Conservation (phyloP, 2,329 filamentous ascomycete species). For the Amylocarpus encephaloides region DNA sequence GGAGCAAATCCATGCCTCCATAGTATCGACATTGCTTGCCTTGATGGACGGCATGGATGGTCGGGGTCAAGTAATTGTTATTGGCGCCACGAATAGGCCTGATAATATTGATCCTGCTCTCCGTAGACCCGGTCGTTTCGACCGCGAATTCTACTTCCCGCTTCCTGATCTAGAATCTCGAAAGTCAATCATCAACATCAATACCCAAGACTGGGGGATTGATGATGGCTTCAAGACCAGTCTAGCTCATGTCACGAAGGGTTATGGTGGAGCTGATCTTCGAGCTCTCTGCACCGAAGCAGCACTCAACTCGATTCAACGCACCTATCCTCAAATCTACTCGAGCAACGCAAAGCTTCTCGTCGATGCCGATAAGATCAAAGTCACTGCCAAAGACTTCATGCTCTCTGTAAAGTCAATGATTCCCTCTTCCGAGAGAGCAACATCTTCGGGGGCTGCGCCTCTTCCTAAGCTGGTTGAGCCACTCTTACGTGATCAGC, state of each 20-base stretch:
- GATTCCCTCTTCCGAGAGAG: constrained; percentile 88
- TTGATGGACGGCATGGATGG: constrained; percentile 98
- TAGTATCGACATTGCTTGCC: constrained; percentile 88
- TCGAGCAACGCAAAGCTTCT: constrained; percentile 81
- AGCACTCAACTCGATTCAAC: constrained; percentile 88
- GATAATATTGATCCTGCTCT: constrained; percentile 97
- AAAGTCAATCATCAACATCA: constrained; percentile 85
- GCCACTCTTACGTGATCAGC: constrained; percentile 69
- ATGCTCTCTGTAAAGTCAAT: constrained; percentile 97
- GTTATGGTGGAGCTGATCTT: constrained; percentile 92
- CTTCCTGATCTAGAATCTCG: constrained; percentile 76
- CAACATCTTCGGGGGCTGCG: constrained; percentile 75
- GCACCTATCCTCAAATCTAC: constrained; percentile 96
- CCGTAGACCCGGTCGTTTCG: constrained; percentile 87
- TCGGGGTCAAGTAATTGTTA: constrained; percentile 96
- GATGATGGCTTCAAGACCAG: constrained; percentile 72
- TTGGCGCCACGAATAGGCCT: constrained; percentile 95
- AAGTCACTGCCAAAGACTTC: constrained; percentile 87
- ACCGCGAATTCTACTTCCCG: constrained; percentile 97
- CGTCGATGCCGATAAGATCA: constrained; percentile 79
- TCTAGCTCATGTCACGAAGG: constrained; percentile 83
- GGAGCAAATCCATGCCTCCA: constrained; percentile 97
- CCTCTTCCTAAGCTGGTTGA: constrained; percentile 75
- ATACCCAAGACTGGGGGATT: constrained; percentile 90
- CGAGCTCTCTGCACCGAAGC: constrained; percentile 93